A percentile compares a stretch with the other conserved stretches of the same genome.
These are phyloP conservation scores for Alternaria dauci DNA, from an alignment of 2,329 filamentous ascomycete species.

Conservation along the genomic window DNA sequence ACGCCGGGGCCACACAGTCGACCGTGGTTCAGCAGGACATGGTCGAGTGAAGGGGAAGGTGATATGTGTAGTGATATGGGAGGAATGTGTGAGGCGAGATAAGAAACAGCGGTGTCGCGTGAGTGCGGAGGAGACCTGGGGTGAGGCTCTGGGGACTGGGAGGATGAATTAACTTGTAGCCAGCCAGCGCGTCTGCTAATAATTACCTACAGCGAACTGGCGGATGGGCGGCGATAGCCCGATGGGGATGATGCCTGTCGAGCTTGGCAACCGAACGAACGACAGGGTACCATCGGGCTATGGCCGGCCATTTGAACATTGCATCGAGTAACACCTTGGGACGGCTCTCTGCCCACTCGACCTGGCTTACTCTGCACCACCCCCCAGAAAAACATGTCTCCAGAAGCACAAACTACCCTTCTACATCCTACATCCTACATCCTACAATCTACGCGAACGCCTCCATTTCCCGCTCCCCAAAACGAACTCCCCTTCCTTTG, in stretches of 20 bases:
- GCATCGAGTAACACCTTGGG: constrained; percentile 10
- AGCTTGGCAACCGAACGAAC: constrained; percentile 13
- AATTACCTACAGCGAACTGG: constrained; percentile 24
- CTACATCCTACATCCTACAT: neutral
- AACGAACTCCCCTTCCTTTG: constrained; percentile 1
- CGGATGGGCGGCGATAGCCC: constrained; percentile 14
- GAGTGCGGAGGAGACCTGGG: constrained; percentile 19
- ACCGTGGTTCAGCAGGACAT: constrained; percentile 34
- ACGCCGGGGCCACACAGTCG: neutral
- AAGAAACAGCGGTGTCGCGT: constrained; percentile 14
- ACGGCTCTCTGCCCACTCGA: neutral
- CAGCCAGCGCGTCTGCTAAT: constrained; percentile 19
- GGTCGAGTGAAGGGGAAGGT: constrained; percentile 5
- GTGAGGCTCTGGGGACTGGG: constrained; percentile 27
- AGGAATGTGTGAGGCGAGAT: neutral
- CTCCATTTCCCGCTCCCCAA: constrained; percentile 1
- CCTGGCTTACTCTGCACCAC: neutral
- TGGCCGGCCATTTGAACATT: constrained; percentile 16
- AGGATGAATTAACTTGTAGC: constrained; percentile 23
- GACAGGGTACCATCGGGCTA: constrained; percentile 17
- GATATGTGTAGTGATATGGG: neutral
- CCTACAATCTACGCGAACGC: constrained; percentile 4
- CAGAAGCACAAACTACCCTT: neutral
- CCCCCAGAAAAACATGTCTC: neutral
- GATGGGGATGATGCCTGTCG: constrained; percentile 16